phyloP scores from a whole-genome alignment of 2,329 filamentous ascomycete genomes.

The Fusarium guadeloupense region DNA sequence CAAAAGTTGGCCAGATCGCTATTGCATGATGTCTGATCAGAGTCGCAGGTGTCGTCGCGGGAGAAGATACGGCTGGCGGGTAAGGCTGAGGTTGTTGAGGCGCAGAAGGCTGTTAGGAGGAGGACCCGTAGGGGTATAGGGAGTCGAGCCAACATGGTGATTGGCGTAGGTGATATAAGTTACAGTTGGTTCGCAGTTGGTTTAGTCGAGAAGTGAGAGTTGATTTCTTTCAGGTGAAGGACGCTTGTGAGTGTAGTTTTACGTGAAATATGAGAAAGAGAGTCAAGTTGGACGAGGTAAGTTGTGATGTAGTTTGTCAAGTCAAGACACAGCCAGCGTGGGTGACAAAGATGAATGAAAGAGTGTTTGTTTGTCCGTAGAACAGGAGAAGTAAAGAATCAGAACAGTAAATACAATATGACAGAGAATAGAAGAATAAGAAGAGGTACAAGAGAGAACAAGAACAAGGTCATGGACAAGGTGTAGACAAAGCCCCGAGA shows the following conservation, averaged over 20 bases:
- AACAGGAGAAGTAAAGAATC: constrained; percentile 6
- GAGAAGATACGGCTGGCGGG: constrained; percentile 52
- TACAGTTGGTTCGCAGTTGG: constrained; percentile 2
- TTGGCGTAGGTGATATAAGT: constrained; percentile 4
- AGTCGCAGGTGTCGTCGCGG: constrained; percentile 61
- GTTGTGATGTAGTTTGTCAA: constrained; percentile 1
- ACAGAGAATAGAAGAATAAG: constrained; percentile 4
- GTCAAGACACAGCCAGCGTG: constrained; percentile 34
- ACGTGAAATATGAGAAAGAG: no score
- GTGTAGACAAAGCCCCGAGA: constrained; percentile 14
- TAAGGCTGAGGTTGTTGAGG: constrained; percentile 54
- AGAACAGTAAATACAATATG: constrained; percentile 20
- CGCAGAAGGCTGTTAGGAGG: constrained; percentile 49
- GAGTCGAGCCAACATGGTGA: constrained; percentile 30
- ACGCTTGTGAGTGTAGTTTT: constrained; percentile 12
- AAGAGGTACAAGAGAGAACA: background rate
- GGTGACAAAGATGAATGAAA: constrained; percentile 10
- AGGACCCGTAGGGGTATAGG: constrained; percentile 47
- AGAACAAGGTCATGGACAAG: no score
- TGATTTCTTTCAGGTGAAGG: background rate
- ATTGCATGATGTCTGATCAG: constrained; percentile 62
- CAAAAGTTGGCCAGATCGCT: constrained; percentile 72
- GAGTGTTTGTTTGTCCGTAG: constrained; percentile 27
- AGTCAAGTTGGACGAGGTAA: background rate
- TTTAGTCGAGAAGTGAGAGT: background rate